Evolutionary conservation across 1,284 basidiomycete genomes (phyloP).

Genomic region (Athelia psychrophila): DNA sequence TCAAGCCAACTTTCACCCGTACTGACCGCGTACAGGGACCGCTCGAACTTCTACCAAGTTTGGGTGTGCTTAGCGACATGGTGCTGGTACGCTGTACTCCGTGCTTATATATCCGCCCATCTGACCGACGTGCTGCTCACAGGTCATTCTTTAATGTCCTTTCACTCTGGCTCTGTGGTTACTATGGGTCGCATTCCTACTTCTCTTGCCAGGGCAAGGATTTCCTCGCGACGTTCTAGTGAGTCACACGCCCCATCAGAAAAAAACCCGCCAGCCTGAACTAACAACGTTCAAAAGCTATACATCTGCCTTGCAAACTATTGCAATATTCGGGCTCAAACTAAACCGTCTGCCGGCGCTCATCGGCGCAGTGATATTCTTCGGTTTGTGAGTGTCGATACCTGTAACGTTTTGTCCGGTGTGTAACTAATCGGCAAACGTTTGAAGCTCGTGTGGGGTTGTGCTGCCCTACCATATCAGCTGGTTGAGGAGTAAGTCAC

Average conservation of each 20-base stretch:
- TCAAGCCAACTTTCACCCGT: no score
- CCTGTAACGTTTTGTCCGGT: no score
- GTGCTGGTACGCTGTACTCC: slow-evolving; percentile 44
- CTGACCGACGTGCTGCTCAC: slow-evolving; percentile 5
- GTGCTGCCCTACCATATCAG: slow-evolving; percentile 51
- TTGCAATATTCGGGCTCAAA: slow-evolving; percentile 76
- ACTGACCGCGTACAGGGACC: no score
- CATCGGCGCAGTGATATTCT: slow-evolving; percentile 54
- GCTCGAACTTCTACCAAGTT: slow-evolving; percentile 57
- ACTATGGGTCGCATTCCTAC: slow-evolving; percentile 32
- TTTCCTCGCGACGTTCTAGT: slow-evolving; percentile 66
- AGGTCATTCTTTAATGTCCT: slow-evolving; percentile 52
- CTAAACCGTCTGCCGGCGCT: slow-evolving; percentile 67
- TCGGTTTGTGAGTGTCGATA: slow-evolving; percentile 52
- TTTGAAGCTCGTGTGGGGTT: slow-evolving; percentile 49
- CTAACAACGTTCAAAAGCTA: slow-evolving; percentile 28
- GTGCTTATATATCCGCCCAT: slow-evolving; percentile 4
- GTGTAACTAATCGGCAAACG: no score
- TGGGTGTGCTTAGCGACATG: slow-evolving; percentile 52
- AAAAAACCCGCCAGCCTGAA: slow-evolving; percentile 1
- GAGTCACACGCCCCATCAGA: slow-evolving; percentile 30
- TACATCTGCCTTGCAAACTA: slow-evolving; percentile 64
- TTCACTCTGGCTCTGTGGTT: slow-evolving; percentile 57
- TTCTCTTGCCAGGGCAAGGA: slow-evolving; percentile 48
- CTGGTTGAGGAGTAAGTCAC: slow-evolving; percentile 59